phyloP scores from a whole-genome alignment of 2,329 filamentous ascomycete species.

The Arthrobotrys conoides region DNA sequence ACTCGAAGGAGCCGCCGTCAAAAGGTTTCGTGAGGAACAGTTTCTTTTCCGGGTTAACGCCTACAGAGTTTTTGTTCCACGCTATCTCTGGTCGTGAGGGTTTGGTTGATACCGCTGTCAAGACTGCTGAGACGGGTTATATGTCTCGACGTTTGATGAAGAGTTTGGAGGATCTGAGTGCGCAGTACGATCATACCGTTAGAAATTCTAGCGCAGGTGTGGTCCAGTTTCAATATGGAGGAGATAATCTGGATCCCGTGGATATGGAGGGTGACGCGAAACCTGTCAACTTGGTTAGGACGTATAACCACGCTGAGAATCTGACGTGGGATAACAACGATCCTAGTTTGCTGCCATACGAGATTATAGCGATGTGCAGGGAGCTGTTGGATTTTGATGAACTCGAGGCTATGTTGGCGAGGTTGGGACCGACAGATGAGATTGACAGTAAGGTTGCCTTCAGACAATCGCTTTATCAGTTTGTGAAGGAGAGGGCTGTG shows the following conservation, averaged over 20 bases:
- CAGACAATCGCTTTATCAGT: constrained; percentile 47
- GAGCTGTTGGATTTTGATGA: constrained; percentile 62
- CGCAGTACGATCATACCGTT: constrained; percentile 93
- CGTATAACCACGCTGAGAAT: constrained; percentile 83
- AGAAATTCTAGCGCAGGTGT: constrained; percentile 89
- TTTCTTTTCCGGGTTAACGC: constrained; percentile 92
- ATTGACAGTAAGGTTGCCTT: constrained; percentile 75
- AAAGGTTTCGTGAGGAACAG: constrained; percentile 98
- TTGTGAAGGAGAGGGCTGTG: constrained; percentile 43
- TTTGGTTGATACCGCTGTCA: constrained; percentile 97
- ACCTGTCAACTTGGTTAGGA: constrained; percentile 91
- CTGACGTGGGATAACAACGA: constrained; percentile 85
- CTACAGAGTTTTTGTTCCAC: constrained; percentile 97
- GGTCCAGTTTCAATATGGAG: constrained; percentile 97
- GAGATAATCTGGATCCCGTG: constrained; percentile 93
- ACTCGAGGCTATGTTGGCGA: constrained; percentile 61
- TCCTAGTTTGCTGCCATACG: constrained; percentile 78
- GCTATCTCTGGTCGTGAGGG: constrained; percentile 98
- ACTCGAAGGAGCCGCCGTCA: constrained; percentile 86
- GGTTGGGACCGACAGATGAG: constrained; percentile 61
- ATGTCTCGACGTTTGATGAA: constrained; percentile 99
- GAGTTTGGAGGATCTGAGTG: constrained; percentile 92
- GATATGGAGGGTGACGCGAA: constrained; percentile 97
- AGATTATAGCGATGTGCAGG: constrained; percentile 78
- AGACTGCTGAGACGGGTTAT: constrained; percentile 98